These are phyloP conservation scores for Tylopilus sp. DNA, from an alignment of 768 basidiomycete species.

Conservation along the genomic window DNA sequence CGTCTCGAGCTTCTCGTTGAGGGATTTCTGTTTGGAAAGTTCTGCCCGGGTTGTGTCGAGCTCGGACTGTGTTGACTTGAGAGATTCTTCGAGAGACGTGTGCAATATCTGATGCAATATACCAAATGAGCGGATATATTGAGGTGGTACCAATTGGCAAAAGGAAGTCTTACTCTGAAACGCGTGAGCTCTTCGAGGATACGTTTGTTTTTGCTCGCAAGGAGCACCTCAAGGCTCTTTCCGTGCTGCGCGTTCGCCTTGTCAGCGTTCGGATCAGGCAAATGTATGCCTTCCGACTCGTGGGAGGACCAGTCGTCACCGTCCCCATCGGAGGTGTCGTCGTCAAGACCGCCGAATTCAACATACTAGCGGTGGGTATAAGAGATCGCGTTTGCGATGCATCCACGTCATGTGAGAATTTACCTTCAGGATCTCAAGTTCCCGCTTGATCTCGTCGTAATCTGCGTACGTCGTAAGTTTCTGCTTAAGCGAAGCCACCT, in stretches of 20 bases:
- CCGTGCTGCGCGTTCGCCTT: slow-evolving; percentile 75
- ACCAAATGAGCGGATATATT: not conserved
- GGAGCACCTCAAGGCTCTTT: slow-evolving; percentile 83
- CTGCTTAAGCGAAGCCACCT: slow-evolving; percentile 65
- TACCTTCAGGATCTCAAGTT: slow-evolving; percentile 98
- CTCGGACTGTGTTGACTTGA: slow-evolving; percentile 54
- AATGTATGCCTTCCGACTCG: slow-evolving; percentile 51
- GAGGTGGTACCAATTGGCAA: too few species aligned
- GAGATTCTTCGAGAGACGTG: slow-evolving; percentile 71
- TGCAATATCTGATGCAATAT: slow-evolving; percentile 62
- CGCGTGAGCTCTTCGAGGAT: slow-evolving; percentile 91
- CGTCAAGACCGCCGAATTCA: slow-evolving; percentile 89
- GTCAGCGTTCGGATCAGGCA: slow-evolving; percentile 88
- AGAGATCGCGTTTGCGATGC: not conserved
- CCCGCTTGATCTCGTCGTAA: slow-evolving; percentile 97
- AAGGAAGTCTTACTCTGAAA: slow-evolving; percentile 56
- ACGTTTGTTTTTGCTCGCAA: slow-evolving; percentile 92
- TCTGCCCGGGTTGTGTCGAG: slow-evolving; percentile 60
- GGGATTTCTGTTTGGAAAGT: slow-evolving; percentile 67
- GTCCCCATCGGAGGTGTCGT: slow-evolving; percentile 48
- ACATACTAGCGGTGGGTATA: slow-evolving; percentile 62
- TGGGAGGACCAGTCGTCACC: slow-evolving; percentile 45
- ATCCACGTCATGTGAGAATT: slow-evolving; percentile 2
- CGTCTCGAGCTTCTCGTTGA: slow-evolving; percentile 91
- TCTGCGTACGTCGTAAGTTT: slow-evolving; percentile 74